Conservation (phyloP, 2,329 filamentous ascomycete species). For the Fusarium incarnatum region DNA sequence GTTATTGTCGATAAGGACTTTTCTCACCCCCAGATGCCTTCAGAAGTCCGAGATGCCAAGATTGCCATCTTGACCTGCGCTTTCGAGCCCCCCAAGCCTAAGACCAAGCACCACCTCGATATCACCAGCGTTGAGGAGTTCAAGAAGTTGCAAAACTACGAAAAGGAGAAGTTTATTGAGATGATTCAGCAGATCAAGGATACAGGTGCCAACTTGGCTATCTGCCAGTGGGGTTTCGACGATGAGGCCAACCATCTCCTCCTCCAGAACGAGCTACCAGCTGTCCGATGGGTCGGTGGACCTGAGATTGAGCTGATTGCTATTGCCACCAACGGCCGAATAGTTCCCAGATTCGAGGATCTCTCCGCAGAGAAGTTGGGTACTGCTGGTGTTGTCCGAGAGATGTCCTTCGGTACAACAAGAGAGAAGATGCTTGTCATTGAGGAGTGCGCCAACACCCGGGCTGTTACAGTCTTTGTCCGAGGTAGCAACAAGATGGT, state of each 20-base stretch:
- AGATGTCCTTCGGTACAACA: constrained; percentile 97
- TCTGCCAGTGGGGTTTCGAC: constrained; percentile 99
- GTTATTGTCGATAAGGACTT: constrained; percentile 99
- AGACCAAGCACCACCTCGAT: constrained; percentile 99
- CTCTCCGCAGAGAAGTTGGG: constrained; percentile 91
- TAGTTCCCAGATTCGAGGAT: constrained; percentile 97
- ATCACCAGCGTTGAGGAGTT: constrained; percentile 98
- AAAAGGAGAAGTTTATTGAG: constrained; percentile 94
- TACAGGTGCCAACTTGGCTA: constrained; percentile 95
- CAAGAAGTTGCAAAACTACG: constrained; percentile 96
- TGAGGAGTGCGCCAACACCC: constrained; percentile 97
- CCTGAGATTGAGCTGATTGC: constrained; percentile 98
- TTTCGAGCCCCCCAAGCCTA: constrained; percentile 98
- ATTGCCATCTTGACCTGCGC: constrained; percentile 97
- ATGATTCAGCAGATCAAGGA: constrained; percentile 99
- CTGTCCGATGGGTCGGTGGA: constrained; percentile 96
- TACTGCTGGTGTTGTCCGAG: constrained; percentile 86
- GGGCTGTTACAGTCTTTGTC: constrained; percentile 96
- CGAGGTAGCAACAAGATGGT: constrained; percentile 99
- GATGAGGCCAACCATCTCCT: constrained; percentile 98
- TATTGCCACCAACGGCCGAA: constrained; percentile 97
- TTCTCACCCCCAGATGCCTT: constrained; percentile 98
- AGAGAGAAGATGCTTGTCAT: constrained; percentile 99
- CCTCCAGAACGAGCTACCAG: constrained; percentile 94
- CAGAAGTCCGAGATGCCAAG: constrained; percentile 94